These are phyloP conservation scores for Carallia pectinifolia DNA, from an alignment of 345 rosid genomes.

Conservation along the genomic window DNA sequence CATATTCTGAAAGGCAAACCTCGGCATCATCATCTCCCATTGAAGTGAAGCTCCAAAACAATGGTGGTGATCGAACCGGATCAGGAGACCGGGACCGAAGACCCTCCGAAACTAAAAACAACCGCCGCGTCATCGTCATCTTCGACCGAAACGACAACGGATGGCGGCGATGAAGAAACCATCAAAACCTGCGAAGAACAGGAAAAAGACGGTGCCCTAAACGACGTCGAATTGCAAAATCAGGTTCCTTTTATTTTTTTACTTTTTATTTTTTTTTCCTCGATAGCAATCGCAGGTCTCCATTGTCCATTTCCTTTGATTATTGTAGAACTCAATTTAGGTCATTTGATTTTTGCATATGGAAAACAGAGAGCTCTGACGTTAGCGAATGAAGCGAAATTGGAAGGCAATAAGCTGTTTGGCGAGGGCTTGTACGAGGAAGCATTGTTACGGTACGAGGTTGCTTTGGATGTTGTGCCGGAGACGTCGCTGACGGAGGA, in stretches of 20 bases:
- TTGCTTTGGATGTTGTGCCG: slow-evolving; percentile 52
- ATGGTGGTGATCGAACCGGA: slow-evolving; percentile 53
- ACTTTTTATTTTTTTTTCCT: neutral
- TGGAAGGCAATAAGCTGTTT: slow-evolving; percentile 75
- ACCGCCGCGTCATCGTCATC: neutral
- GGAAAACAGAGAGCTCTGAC: slow-evolving; percentile 46
- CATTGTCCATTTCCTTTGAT: neutral
- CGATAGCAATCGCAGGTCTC: neutral
- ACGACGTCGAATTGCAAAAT: slow-evolving; percentile 40
- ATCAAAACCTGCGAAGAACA: slow-evolving; percentile 11
- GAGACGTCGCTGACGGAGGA: slow-evolving; percentile 44
- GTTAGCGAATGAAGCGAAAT: slow-evolving; percentile 65
- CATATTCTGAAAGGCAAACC: no score
- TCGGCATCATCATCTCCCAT: no score
- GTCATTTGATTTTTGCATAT: slow-evolving; percentile 6
- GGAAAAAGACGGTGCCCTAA: slow-evolving; percentile 18
- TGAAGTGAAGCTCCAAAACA: neutral
- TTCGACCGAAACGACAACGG: neutral
- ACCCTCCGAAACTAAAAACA: neutral
- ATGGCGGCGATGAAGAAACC: slow-evolving; percentile 41
- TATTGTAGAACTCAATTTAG: neutral
- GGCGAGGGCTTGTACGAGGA: slow-evolving; percentile 68
- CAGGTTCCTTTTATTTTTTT: neutral
- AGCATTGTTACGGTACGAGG: slow-evolving; percentile 64
- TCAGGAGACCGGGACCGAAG: slow-evolving; percentile 9